phyloP scores from a whole-genome alignment of 2,329 filamentous ascomycete genomes.

The Pseudogymnoascus sp. region DNA sequence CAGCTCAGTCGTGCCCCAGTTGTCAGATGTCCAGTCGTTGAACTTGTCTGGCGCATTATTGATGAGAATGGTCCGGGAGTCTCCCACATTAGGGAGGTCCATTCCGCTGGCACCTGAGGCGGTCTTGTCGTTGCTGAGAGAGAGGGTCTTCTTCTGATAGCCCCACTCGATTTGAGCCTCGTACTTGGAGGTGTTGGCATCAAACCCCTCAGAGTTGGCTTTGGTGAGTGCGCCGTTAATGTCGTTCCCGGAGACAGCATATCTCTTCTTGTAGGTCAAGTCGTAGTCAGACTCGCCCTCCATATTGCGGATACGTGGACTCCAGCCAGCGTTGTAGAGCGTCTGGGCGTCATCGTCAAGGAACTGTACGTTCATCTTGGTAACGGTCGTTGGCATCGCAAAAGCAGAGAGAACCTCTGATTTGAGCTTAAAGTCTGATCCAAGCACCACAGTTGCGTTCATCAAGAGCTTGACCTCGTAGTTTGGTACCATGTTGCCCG shows the following conservation, averaged over 20 bases:
- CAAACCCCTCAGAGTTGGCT: constrained; percentile 31
- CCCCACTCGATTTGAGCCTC: constrained; percentile 34
- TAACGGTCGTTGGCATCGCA: constrained; percentile 26
- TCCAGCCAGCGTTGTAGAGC: constrained; percentile 32
- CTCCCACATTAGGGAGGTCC: constrained; percentile 21
- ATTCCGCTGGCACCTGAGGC: constrained; percentile 24
- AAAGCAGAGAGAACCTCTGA: constrained; percentile 28
- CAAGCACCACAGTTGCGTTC: constrained; percentile 29
- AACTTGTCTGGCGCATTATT: constrained; percentile 29
- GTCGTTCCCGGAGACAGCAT: constrained; percentile 25
- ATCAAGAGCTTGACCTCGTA: constrained; percentile 33
- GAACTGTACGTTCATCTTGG: constrained; percentile 34
- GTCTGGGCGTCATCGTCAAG: constrained; percentile 30
- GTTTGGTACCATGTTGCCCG: constrained; percentile 25
- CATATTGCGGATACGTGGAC: constrained; percentile 32
- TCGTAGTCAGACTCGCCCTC: constrained; percentile 30
- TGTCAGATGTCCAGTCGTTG: constrained; percentile 24
- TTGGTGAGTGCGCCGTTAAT: constrained; percentile 28
- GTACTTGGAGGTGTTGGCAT: constrained; percentile 27
- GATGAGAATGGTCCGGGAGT: constrained; percentile 23
- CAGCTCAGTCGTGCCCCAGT: constrained; percentile 26
- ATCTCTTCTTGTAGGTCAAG: constrained; percentile 36
- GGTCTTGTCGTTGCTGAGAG: constrained; percentile 29
- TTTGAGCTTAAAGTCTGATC: constrained; percentile 27
- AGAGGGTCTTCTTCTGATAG: constrained; percentile 33